phyloP scores from a whole-genome alignment of 345 rosid species.

The Populus pruinosa region DNA sequence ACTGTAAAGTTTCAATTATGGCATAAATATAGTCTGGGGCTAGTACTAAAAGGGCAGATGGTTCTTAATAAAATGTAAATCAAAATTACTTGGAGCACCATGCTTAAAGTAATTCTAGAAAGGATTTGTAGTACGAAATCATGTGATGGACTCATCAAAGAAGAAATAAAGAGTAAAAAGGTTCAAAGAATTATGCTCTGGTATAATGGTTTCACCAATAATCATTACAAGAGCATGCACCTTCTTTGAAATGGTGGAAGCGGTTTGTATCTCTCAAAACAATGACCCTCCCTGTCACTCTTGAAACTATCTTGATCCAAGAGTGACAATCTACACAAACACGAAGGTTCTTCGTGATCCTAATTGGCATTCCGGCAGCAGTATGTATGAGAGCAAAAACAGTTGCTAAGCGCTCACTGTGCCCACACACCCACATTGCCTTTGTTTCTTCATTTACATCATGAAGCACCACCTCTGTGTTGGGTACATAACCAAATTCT shows the following conservation, averaged over 20 bases:
- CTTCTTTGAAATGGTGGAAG: constrained; percentile 42
- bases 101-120: no score
- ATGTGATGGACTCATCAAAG: neutral
- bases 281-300: constrained; percentile 26
- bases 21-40: no score
- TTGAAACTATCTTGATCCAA: constrained; percentile 30
- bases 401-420: constrained; percentile 33
- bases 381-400: constrained; percentile 32
- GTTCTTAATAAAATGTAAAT: no score
- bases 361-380: constrained; percentile 21
- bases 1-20: no score
- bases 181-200: neutral
- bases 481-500: constrained; percentile 31
- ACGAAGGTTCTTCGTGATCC: constrained; percentile 38
- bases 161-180: neutral
- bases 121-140: no score
- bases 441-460: constrained; percentile 39
- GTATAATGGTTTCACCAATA: constrained; percentile 6
- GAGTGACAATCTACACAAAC: constrained; percentile 39
- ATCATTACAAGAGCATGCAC: constrained; percentile 35
- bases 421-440: constrained; percentile 19
- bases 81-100: no score
- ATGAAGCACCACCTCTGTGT: constrained; percentile 32
- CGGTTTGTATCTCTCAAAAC: constrained; percentile 33
- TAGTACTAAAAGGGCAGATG: no score